Conservation (phyloP, 2,329 filamentous ascomycete species). For the Chalaropsis thielavioides region DNA sequence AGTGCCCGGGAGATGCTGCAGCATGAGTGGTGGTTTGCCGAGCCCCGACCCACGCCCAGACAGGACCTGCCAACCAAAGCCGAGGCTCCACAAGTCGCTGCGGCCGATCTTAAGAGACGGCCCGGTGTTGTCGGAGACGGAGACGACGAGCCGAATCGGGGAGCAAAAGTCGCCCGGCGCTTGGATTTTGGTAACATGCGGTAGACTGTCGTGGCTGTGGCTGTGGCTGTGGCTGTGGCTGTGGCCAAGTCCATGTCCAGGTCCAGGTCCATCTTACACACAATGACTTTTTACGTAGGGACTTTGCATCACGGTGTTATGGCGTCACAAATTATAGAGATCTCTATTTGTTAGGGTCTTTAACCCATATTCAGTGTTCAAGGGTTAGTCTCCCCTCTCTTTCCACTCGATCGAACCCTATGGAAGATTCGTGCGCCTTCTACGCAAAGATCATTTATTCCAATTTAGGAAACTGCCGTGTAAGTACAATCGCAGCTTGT, state of each 20-base stretch:
- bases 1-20: conserved; percentile 63
- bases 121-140: conserved; percentile 27
- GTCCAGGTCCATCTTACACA: neutral
- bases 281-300: neutral
- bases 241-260: no score
- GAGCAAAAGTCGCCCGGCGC: conserved; percentile 66
- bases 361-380: neutral
- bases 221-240: no score
- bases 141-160: conserved; percentile 54
- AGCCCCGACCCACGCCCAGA: conserved; percentile 70
- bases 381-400: no score
- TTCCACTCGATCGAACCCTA: no score
- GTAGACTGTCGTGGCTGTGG: neutral
- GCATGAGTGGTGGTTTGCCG: conserved; percentile 73
- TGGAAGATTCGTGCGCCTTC: neutral
- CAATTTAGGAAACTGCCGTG: neutral
- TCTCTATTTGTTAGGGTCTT: neutral
- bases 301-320: neutral
- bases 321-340: neutral
- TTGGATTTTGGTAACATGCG: conserved; percentile 50
- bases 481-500: neutral
- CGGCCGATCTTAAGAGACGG: conserved; percentile 64
- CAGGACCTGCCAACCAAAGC: conserved; percentile 68
- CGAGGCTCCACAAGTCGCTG: conserved; percentile 51
- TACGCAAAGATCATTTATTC: neutral